These are phyloP conservation scores for Wallemia ichthyophaga DNA, from an alignment of 1,284 basidiomycete species.

Conservation along the genomic window DNA sequence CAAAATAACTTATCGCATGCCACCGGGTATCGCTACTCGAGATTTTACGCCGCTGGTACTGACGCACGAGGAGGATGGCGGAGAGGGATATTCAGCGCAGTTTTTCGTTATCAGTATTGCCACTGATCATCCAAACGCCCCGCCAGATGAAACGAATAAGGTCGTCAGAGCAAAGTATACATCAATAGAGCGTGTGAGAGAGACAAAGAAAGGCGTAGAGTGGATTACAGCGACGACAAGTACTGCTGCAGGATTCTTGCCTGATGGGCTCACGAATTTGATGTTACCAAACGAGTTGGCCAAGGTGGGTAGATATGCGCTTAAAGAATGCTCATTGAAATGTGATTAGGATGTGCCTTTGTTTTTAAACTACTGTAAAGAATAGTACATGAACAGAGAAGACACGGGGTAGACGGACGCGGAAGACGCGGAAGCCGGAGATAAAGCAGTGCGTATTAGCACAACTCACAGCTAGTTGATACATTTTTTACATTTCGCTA, in stretches of 20 bases:
- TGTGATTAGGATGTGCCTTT: not conserved
- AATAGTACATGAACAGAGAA: too few relatives aligned
- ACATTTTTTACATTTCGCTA: not conserved
- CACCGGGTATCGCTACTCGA: not conserved
- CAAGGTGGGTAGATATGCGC: not conserved
- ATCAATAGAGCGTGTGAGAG: not conserved
- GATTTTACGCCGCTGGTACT: not conserved
- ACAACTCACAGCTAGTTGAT: too few relatives aligned
- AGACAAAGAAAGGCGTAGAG: not conserved
- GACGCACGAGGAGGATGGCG: not conserved
- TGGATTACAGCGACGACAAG: not conserved
- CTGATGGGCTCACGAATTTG: not conserved
- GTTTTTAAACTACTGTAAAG: not conserved
- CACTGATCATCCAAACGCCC: not conserved
- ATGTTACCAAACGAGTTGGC: not conserved
- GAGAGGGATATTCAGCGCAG: too few relatives aligned
- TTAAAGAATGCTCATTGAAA: too few relatives aligned
- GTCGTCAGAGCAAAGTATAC: not conserved
- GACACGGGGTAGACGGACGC: too few relatives aligned
- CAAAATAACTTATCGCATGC: not conserved
- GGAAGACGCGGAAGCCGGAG: too few relatives aligned
- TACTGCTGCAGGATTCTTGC: not conserved
- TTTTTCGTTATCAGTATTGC: not conserved
- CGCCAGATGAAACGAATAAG: not conserved
- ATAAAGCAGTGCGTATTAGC: too few relatives aligned